These are phyloP conservation scores for Teunomyces tritomae DNA, from an alignment of 805 yeast species.

Conservation along the genomic window DNA sequence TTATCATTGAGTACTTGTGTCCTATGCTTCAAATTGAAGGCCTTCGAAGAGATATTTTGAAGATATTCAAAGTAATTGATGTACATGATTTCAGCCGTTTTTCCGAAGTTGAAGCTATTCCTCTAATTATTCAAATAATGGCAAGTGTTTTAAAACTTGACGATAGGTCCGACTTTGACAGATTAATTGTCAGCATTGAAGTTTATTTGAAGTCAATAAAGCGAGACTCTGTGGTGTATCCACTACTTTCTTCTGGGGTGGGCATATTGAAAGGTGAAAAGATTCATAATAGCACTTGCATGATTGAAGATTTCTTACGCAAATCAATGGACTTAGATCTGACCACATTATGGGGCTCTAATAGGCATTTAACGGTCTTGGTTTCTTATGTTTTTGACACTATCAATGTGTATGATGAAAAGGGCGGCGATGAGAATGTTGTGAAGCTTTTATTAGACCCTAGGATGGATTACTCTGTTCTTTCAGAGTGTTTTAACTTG, in stretches of 20 bases:
- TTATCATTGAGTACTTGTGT: conserved; percentile 18
- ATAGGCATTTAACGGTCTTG: neutral
- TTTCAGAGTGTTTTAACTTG: conserved; percentile 13
- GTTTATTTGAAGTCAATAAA: neutral
- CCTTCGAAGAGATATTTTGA: conserved; percentile 23
- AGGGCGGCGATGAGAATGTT: neutral
- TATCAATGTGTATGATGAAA: neutral
- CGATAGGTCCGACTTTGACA: neutral
- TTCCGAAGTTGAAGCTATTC: conserved; percentile 5
- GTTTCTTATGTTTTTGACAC: conserved; percentile 8
- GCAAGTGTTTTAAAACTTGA: conserved; percentile 5
- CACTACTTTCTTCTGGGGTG: conserved; percentile 1
- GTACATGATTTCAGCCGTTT: conserved; percentile 4
- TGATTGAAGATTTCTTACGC: conserved; percentile 13
- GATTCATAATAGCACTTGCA: neutral
- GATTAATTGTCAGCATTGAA: neutral
- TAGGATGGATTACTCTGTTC: conserved; percentile 1
- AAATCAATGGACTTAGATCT: conserved; percentile 6
- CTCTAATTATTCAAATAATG: conserved; percentile 10
- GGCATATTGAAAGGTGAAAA: conserved; percentile 1
- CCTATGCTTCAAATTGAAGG: conserved; percentile 15
- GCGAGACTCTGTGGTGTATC: neutral
- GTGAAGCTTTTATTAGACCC: conserved; percentile 6
- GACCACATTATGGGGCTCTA: neutral
- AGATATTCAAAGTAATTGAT: conserved; percentile 18